Evolutionary conservation across 148 eudicot species (phyloP).

Genomic region (Rheum nobile): DNA sequence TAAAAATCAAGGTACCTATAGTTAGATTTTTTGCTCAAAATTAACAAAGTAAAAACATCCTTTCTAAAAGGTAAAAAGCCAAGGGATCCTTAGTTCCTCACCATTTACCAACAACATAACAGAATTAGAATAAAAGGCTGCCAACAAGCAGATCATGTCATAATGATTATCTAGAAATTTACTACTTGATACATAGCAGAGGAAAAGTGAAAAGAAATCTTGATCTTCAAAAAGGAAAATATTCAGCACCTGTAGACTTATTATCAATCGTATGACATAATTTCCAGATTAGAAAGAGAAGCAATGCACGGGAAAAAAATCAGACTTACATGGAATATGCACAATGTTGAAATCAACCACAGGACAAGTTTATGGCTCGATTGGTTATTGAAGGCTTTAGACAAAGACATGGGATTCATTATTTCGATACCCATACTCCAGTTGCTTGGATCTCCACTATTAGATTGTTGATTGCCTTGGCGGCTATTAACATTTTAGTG

Average conservation of each 20-base stretch:
- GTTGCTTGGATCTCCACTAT: no score
- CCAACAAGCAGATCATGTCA: neutral
- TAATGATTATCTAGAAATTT: neutral
- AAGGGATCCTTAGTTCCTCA: neutral
- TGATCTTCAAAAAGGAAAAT: neutral
- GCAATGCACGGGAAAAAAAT: neutral
- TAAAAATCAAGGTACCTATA: neutral
- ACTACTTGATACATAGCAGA: neutral
- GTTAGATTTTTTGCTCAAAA: neutral
- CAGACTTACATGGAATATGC: neutral
- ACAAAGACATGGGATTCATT: no score
- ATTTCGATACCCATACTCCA: no score
- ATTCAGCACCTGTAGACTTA: neutral
- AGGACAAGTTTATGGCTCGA: no score
- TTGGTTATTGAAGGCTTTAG: no score
- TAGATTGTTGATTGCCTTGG: no score
- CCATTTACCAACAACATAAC: neutral
- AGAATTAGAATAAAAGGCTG: neutral
- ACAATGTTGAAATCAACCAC: neutral
- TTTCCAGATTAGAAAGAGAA: neutral
- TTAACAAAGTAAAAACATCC: neutral
- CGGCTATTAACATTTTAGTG: no score
- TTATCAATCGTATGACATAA: neutral
- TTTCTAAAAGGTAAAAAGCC: neutral
- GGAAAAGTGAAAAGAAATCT: neutral